phyloP scores from a whole-genome alignment of 352 stramenopile species.

The Globisporangium heterothallicum region DNA sequence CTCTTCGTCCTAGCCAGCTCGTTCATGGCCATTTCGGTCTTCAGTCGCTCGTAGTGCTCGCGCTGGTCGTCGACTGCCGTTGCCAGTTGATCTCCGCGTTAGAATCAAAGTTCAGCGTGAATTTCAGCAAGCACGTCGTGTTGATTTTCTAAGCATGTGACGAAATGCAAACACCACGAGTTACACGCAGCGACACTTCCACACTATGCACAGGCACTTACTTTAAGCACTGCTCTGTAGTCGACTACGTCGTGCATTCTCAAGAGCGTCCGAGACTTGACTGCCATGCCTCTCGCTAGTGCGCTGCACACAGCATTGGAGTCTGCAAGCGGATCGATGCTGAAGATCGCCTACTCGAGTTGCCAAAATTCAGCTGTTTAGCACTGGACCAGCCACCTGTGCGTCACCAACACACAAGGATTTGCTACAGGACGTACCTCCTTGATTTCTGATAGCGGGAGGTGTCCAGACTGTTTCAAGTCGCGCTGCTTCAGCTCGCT shows the following conservation, averaged over 20 bases:
- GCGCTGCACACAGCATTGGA: conserved; percentile 19
- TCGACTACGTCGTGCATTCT: conserved; percentile 45
- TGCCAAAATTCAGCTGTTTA: no score
- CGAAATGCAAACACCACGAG: neutral
- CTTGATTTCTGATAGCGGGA: conserved; percentile 33
- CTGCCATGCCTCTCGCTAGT: conserved; percentile 33
- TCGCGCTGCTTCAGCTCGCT: conserved; percentile 63
- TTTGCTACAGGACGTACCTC: no score
- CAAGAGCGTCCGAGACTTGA: conserved; percentile 37
- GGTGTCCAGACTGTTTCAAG: conserved; percentile 27
- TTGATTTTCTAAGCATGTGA: conserved; percentile 50
- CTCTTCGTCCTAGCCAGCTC: no score
- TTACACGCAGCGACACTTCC: no score
- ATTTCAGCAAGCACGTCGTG: conserved; percentile 64
- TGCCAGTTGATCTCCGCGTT: conserved; percentile 53
- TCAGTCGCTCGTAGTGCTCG: neutral
- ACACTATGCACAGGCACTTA: conserved; percentile 11
- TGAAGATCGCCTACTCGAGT: conserved; percentile 36
- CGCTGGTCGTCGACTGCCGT: conserved; percentile 1
- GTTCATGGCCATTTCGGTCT: neutral
- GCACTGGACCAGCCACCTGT: no score
- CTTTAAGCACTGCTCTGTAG: conserved; percentile 51
- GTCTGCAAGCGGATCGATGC: conserved; percentile 49
- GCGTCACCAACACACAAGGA: no score
- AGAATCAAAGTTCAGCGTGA: conserved; percentile 64